Evolutionary conservation across 164 flowering plant genomes (phyloP).

Genomic region (Cinnamomum micranthum): DNA sequence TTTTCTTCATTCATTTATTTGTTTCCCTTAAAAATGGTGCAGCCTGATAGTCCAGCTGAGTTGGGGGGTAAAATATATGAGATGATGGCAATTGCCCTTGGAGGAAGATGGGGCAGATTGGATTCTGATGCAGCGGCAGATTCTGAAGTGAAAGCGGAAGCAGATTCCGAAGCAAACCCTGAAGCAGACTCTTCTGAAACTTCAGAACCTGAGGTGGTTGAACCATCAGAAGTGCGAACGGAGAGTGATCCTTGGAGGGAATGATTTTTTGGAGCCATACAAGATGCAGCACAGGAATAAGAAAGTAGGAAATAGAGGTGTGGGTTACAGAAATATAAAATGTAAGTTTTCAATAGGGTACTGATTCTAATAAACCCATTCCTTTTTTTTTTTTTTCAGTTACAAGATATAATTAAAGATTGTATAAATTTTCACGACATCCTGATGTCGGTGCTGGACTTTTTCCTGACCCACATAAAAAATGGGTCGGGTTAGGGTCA

Average conservation of each 20-base stretch:
- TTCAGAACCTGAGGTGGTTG: slow-evolving; percentile 54
- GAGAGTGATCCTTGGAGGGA: slow-evolving; percentile 74
- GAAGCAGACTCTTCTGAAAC: slow-evolving; percentile 22
- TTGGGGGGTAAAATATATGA: slow-evolving; percentile 87
- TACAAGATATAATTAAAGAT: too few species aligned
- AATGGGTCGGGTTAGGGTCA: too few species aligned
- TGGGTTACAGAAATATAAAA: too few species aligned
- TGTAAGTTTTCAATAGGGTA: too few species aligned
- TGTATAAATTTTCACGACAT: too few species aligned
- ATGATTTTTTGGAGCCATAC: slow-evolving; percentile 15
- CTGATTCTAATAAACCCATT: too few species aligned
- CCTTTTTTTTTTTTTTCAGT: too few species aligned
- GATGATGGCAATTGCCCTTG: slow-evolving; percentile 95
- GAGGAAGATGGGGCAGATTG: slow-evolving; percentile 89
- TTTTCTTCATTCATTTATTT: not conserved
- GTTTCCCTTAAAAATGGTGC: slow-evolving; percentile 9
- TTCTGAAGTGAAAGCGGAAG: slow-evolving; percentile 23
- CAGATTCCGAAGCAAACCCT: slow-evolving; percentile 20
- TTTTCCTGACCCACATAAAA: too few species aligned
- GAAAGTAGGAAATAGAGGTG: too few species aligned
- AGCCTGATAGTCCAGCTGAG: slow-evolving; percentile 99
- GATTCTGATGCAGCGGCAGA: slow-evolving; percentile 28
- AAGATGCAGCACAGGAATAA: not conserved
- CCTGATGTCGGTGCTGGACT: too few species aligned
- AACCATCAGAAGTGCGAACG: slow-evolving; percentile 76